Evolutionary conservation across 2,329 filamentous ascomycete species (phyloP), one percentile per base, ranked within the genome.

Genomic region (Lasiodiplodia gonubiensis): DNA sequence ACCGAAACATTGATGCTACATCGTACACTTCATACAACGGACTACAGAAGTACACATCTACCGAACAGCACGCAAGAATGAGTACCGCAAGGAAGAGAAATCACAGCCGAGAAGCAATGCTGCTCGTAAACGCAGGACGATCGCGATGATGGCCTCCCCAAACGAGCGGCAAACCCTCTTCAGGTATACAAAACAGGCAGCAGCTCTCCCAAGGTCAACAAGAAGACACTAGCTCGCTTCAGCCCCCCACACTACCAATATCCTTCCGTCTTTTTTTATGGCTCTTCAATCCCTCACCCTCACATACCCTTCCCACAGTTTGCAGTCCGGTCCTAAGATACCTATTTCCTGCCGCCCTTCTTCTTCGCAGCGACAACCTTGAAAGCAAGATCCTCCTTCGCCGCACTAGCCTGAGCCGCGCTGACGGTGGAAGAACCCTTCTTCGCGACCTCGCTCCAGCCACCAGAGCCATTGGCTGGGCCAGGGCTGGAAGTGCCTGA

Each of bases 381-480:
- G 83, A 97, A 98, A 60, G 87, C 88, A 11, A 90, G 86, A 27
- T 84, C 86, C 52, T 80, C 77, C 57, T 78, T 76, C 59, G 79
- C 74, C 52, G 64, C 69, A 39, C 71, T 70, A 21, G 49, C 30
- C 25, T 46, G 39, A 27, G 53, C 39, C 14, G 35, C n/a, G 71
- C 68, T 78, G 76, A 8, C 30, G 30, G 77, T 77, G 72, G 73
- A 75, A 60, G 81, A 83, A 27, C 91, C 91, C 85, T 97, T 97
- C 89, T 98, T 98, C 1, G 95, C 95, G 64, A 99, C 95, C 81
- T 98, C 95, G 73, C 86, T 97, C 95, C 95, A 99, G 23, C 94
- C 94, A 66, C 92, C 89, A 71, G 83, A 82, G 5, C 74, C 74
- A 16, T 74, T 73, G 65, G 76, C 79, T 75, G 70, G 81, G 39